Percentiles rank a stretch among this genome's conserved stretches.
Evolutionary conservation across 345 rosid genomes (phyloP).

Genomic region (Cardamine chenopodiifolia): DNA sequence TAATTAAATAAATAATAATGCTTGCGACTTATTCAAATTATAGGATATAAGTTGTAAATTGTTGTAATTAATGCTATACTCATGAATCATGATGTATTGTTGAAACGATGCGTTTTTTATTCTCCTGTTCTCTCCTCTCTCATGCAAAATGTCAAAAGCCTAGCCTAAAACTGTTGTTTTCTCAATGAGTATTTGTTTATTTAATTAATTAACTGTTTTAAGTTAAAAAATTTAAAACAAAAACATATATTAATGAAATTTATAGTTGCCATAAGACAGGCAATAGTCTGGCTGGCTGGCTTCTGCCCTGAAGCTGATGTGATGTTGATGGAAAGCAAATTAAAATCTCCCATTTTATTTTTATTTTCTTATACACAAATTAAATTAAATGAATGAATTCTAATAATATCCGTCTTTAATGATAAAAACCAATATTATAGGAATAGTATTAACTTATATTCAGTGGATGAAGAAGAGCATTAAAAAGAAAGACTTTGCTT

Average conservation of each 20-base stretch:
- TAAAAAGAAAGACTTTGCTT: constrained; percentile 52
- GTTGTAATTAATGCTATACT: constrained; percentile 11
- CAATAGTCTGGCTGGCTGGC: constrained; percentile 45
- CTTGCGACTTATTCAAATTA: neutral
- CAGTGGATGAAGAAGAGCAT: constrained; percentile 39
- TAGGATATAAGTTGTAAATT: neutral
- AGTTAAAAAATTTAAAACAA: no score
- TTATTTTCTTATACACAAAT: neutral
- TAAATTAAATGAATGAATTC: constrained; percentile 15
- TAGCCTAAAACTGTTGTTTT: constrained; percentile 31
- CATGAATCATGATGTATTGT: constrained; percentile 29
- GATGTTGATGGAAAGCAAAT: constrained; percentile 53
- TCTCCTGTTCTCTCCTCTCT: neutral
- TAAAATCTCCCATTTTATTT: constrained; percentile 5
- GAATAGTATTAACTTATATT: constrained; percentile 8
- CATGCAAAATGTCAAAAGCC: constrained; percentile 25
- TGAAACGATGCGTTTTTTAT: constrained; percentile 12
- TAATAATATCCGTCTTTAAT: constrained; percentile 20
- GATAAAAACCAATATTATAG: constrained; percentile 11
- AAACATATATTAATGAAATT: constrained; percentile 25
- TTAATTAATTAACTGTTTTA: neutral
- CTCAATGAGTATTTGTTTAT: neutral
- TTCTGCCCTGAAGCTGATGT: constrained; percentile 46
- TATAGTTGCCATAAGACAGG: constrained; percentile 26
- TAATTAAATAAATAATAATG: neutral